These are phyloP conservation scores for Cyclotella choctawhatcheeana DNA, from an alignment of 108 stramenopile genomes.

Conservation along the genomic window DNA sequence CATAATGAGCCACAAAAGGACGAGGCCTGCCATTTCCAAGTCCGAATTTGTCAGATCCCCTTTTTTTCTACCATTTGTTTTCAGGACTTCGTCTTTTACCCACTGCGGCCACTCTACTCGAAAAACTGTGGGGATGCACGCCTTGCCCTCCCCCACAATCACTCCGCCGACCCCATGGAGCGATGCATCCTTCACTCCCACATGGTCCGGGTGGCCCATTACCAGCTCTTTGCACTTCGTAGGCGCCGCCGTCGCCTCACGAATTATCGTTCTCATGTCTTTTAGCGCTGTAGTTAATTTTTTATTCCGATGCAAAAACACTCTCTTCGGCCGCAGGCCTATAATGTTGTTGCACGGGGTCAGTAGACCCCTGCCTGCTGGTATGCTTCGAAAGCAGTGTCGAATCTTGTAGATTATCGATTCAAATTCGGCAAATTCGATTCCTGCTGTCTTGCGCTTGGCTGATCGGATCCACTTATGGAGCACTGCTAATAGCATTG, in stretches of 20 bases:
- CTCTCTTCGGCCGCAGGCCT: not conserved
- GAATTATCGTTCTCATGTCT: not conserved
- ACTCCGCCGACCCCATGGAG: conserved; percentile 24
- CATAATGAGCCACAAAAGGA: not conserved
- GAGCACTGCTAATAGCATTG: not conserved
- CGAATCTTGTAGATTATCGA: not conserved
- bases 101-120: not conserved
- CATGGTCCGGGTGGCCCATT: conserved; percentile 1
- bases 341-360: not conserved
- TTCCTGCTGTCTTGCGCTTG: not conserved
- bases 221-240: not conserved
- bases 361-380: not conserved
- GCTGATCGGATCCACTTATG: not conserved
- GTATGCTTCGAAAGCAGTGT: not conserved
- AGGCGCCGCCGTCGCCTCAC: not conserved
- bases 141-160: not conserved
- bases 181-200: conserved; percentile 30
- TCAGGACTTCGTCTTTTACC: not conserved
- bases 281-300: not conserved
- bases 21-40: conserved; percentile 1
- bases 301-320: not conserved
- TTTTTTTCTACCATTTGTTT: not conserved
- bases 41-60: conserved; percentile 9
- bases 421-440: not conserved
- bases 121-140: not conserved